Evolutionary conservation across 805 yeast species (phyloP).

Genomic region (Torulaspora delbrueckii): DNA sequence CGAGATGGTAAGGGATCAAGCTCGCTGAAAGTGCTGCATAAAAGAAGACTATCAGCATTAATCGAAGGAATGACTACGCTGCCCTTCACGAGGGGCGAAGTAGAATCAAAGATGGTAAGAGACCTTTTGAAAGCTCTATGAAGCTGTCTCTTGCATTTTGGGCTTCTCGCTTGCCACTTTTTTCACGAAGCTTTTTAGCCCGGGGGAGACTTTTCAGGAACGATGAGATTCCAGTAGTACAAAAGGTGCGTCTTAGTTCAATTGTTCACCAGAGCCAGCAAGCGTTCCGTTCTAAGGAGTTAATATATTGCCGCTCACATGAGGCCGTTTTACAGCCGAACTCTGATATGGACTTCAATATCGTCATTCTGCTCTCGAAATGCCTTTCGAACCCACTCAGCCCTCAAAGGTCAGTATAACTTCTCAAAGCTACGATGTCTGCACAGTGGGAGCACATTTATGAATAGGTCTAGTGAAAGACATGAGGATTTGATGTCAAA

Average conservation of each 20-base stretch:
- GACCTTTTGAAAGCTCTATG: too few species aligned
- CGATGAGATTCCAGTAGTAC: not conserved
- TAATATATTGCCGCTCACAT: not conserved
- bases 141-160: too few species aligned
- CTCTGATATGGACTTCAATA: not conserved
- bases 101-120: too few species aligned
- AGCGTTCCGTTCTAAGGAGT: not conserved
- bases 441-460: not conserved
- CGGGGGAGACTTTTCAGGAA: not conserved
- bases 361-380: not conserved
- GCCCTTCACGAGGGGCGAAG: too few species aligned
- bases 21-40: too few species aligned
- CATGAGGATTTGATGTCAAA: constrained; percentile 17
- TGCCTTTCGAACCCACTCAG: not conserved
- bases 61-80: too few species aligned
- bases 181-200: not conserved
- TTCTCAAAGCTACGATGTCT: not conserved
- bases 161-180: too few species aligned
- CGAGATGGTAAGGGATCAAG: too few species aligned
- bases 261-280: not conserved
- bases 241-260: not conserved
- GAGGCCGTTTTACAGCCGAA: not conserved
- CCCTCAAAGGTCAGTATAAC: not conserved
- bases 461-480: not conserved
- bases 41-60: too few species aligned